Base-by-base conservation (phyloP, 2,329 filamentous ascomycete species). In the Ophiostoma populinum region DNA sequence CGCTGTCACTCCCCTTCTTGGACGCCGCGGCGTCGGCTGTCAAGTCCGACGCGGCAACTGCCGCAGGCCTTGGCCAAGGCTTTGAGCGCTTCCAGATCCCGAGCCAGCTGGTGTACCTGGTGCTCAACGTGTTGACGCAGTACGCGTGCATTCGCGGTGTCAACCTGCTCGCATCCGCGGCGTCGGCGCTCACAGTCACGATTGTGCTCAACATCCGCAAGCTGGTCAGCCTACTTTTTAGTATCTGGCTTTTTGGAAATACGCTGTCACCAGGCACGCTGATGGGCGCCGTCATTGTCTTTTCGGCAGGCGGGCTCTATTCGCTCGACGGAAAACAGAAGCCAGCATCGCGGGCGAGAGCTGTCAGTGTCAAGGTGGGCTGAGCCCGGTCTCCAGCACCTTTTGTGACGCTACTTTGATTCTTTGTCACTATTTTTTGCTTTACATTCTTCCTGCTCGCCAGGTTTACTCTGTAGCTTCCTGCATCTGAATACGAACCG, bases 201-300 rank as follows among this genome's bases (percentile, higher is more conserved):
- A 92, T 98, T 47, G 85, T 95, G 32, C 64, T 98, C 40, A 98
- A 95, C 52, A 80, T 98, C 40, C 71, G 90, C 46, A 98, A 98
- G 56, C 63, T 98, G 15, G 78, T 93, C 37, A 94, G 86, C 48
- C 67, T 95, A 41, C 60, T 95, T 42, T 55, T 95, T 39, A 94
- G 86, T 47, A 92, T 95, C 40, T 87, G 85, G 69, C 56, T 98
- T 2, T 98, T 98, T 56, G 90, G 87, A 5, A 94, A 98, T 52
- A 58, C 67, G 25, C 62, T 98, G 43, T 72, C 78, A 10, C 57
- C 64, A 0, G 77, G 82, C 25, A 93, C 92, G 41, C 56, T 92
- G 35, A 40, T 82, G 5, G 90, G 90, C 3, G 86, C 87, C 1
- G 62, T 72, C 5, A 63, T 95, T 42, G 90, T 98, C 7, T 98